Conservation (phyloP, 2,329 filamentous ascomycete species). For the Fusarium solani-melongenae region DNA sequence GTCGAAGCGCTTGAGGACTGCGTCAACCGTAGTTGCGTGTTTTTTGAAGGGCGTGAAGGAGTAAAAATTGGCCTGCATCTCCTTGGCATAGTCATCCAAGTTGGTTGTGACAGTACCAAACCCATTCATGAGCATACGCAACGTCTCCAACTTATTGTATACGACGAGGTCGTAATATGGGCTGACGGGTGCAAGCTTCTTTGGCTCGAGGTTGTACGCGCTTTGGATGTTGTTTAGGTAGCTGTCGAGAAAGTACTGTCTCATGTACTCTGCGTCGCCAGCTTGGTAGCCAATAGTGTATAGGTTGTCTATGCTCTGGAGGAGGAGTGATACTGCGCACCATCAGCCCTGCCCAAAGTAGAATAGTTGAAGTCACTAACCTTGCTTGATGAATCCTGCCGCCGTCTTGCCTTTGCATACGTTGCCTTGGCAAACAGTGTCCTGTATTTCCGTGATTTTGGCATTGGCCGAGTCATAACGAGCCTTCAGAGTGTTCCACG, state of each 20-base stretch:
- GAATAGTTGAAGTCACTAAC: neutral
- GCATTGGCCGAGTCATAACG: neutral
- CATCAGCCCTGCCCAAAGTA: neutral
- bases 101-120: slow-evolving; percentile 13
- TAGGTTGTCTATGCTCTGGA: slow-evolving; percentile 17
- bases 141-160: neutral
- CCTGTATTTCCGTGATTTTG: slow-evolving; percentile 8
- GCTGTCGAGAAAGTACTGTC: slow-evolving; percentile 17
- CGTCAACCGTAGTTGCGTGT: neutral
- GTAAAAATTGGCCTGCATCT: slow-evolving; percentile 12
- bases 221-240: slow-evolving; percentile 10
- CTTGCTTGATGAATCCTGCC: slow-evolving; percentile 20
- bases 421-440: slow-evolving; percentile 14
- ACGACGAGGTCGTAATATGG: neutral
- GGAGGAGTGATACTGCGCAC: neutral
- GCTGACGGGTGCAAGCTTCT: neutral
- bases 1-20: slow-evolving; percentile 6
- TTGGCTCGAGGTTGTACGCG: neutral
- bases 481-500: neutral
- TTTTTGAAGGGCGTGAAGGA: slow-evolving; percentile 21
- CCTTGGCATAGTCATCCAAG: slow-evolving; percentile 13
- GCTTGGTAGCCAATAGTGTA: neutral
- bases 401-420: slow-evolving; percentile 28
- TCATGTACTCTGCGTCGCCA: neutral
- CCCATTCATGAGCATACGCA: slow-evolving; percentile 20